Evolutionary conservation across 306 rosid species (phyloP).

Genomic region (Ammopiptanthus mongolicus): DNA sequence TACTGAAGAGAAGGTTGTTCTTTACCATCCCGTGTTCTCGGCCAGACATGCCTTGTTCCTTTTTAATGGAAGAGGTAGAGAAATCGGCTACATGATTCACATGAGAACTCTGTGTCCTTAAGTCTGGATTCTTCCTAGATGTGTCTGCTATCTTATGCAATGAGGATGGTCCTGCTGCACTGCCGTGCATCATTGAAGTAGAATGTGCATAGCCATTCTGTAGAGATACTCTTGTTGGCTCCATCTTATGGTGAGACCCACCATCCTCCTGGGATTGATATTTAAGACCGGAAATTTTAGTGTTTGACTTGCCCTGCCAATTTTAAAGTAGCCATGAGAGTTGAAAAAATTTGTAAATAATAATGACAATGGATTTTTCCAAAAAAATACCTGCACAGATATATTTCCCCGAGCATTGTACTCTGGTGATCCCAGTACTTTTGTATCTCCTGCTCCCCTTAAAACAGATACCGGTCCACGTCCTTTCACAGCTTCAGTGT

Average conservation of each 20-base stretch:
- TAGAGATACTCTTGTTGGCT: constrained; percentile 22
- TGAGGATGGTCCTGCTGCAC: constrained; percentile 20
- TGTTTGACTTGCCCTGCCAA: constrained; percentile 50
- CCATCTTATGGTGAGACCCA: constrained; percentile 34
- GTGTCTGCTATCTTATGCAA: constrained; percentile 34
- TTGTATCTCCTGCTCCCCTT: constrained; percentile 46
- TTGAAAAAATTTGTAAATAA: background rate
- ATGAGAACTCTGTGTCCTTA: constrained; percentile 45
- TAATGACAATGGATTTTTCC: background rate
- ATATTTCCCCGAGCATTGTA: constrained; percentile 35
- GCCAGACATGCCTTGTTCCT: constrained; percentile 23
- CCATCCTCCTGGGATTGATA: constrained; percentile 34
- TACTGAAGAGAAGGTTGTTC: background rate
- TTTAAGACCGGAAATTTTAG: constrained; percentile 27
- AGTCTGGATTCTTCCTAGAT: constrained; percentile 26
- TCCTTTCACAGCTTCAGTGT: constrained; percentile 43
- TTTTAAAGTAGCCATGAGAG: constrained; percentile 16
- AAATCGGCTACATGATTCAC: constrained; percentile 37
- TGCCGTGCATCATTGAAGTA: constrained; percentile 30
- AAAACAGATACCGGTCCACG: constrained; percentile 55
- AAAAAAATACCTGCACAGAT: constrained; percentile 42
- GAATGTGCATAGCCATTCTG: constrained; percentile 39
- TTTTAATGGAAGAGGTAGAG: constrained; percentile 28
- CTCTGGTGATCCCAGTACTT: constrained; percentile 47
- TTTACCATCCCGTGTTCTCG: constrained; percentile 49